phyloP scores from a whole-genome alignment of 768 basidiomycete species.

The Pleurotus pulmonarius region DNA sequence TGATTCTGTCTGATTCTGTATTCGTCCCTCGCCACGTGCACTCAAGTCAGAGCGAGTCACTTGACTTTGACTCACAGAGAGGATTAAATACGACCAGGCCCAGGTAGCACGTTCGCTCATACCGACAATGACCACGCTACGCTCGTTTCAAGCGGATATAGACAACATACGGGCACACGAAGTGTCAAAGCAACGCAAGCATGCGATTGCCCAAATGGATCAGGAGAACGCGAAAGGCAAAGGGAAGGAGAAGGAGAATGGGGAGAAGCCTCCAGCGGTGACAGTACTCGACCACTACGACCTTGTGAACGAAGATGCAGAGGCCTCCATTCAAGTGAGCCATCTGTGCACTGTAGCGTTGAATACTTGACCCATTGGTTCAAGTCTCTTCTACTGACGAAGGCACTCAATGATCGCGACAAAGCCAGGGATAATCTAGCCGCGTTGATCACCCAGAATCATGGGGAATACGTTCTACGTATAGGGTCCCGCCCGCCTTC shows the following conservation, averaged over 20 bases:
- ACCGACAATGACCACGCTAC: constrained; percentile 46
- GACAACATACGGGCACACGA: constrained; percentile 72
- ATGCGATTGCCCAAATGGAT: constrained; percentile 20
- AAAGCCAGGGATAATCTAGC: constrained; percentile 63
- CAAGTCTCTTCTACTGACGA: constrained; percentile 45
- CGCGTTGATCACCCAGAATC: constrained; percentile 58
- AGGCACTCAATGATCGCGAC: constrained; percentile 39
- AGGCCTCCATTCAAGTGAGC: constrained; percentile 52
- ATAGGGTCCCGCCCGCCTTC: constrained; percentile 67
- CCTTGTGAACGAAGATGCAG: constrained; percentile 32
- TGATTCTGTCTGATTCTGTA: too few species aligned
- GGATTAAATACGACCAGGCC: constrained; percentile 7
- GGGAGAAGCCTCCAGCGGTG: constrained; percentile 12
- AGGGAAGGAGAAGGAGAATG: constrained; percentile 39
- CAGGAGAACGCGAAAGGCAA: constrained; percentile 30
- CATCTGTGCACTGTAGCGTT: not conserved
- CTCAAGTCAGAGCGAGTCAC: constrained; percentile 6
- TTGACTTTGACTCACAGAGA: constrained; percentile 1
- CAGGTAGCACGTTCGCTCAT: constrained; percentile 16
- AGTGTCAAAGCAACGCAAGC: constrained; percentile 55
- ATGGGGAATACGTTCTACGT: constrained; percentile 73
- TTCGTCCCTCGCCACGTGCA: too few species aligned
- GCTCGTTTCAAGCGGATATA: constrained; percentile 71
- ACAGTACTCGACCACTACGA: constrained; percentile 21
- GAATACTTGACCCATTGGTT: constrained; percentile 6